These are phyloP conservation scores for Starmerella bombicola DNA, from an alignment of 805 yeast species.

Conservation along the genomic window DNA sequence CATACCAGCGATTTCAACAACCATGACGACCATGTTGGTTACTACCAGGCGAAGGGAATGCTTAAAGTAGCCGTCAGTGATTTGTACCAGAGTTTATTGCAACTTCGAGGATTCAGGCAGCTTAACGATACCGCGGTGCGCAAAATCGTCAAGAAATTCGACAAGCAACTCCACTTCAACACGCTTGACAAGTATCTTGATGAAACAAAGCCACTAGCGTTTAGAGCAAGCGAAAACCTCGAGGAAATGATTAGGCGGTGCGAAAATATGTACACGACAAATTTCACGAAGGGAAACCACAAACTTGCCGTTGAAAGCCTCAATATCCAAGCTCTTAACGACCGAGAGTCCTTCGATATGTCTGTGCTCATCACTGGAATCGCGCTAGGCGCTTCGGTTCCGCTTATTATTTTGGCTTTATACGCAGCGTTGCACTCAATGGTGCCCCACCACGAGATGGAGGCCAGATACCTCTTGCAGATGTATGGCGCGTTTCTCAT, in stretches of 20 bases:
- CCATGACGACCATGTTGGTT: slow-evolving; percentile 35
- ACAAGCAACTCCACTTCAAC: slow-evolving; percentile 47
- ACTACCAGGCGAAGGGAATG: slow-evolving; percentile 52
- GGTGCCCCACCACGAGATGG: slow-evolving; percentile 31
- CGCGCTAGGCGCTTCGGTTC: slow-evolving; percentile 55
- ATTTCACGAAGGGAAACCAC: slow-evolving; percentile 59
- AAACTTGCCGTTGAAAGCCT: slow-evolving; percentile 62
- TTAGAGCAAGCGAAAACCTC: slow-evolving; percentile 36
- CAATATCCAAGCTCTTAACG: slow-evolving; percentile 35
- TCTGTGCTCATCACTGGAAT: slow-evolving; percentile 51
- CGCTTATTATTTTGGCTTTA: slow-evolving; percentile 51
- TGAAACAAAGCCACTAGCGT: slow-evolving; percentile 46
- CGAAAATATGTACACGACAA: slow-evolving; percentile 54
- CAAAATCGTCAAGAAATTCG: slow-evolving; percentile 81
- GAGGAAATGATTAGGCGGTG: slow-evolving; percentile 50
- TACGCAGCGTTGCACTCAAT: slow-evolving; percentile 39
- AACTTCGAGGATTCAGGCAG: slow-evolving; percentile 55
- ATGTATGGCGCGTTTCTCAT: slow-evolving; percentile 88
- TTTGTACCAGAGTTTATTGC: slow-evolving; percentile 58
- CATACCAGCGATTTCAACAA: slow-evolving; percentile 15
- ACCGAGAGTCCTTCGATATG: slow-evolving; percentile 26
- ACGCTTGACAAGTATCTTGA: slow-evolving; percentile 41
- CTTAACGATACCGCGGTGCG: slow-evolving; percentile 80
- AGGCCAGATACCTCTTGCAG: slow-evolving; percentile 56
- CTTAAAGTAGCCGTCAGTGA: slow-evolving; percentile 58